Evolutionary conservation across 192 early-diverging fungal genomes (phyloP).

Genomic region (Coemansia sp.): DNA sequence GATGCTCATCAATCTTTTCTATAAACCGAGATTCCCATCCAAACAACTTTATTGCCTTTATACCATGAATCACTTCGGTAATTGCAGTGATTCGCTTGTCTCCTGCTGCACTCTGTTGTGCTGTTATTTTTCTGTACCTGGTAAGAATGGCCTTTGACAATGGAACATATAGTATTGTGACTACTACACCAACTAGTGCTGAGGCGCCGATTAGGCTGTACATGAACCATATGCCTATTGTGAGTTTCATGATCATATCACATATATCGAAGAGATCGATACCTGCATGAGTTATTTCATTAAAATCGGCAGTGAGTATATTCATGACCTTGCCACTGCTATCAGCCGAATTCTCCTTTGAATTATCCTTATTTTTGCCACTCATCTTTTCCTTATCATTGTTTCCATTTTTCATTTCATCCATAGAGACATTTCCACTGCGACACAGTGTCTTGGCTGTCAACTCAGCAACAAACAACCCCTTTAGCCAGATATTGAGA

Average conservation of each 20-base stretch:
- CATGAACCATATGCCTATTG: slow-evolving; percentile 67
- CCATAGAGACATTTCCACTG: slow-evolving; percentile 55
- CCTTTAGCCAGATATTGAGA: slow-evolving; percentile 61
- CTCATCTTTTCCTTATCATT: slow-evolving; percentile 10
- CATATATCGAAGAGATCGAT: slow-evolving; percentile 63
- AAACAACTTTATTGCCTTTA: slow-evolving; percentile 89
- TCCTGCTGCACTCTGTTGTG: slow-evolving; percentile 56
- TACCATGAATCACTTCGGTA: slow-evolving; percentile 84
- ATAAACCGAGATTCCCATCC: slow-evolving; percentile 80
- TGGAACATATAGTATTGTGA: slow-evolving; percentile 64
- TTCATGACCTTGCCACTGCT: slow-evolving; percentile 70
- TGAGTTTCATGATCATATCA: slow-evolving; percentile 60
- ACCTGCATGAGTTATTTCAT: slow-evolving; percentile 58
- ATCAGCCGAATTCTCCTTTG: slow-evolving; percentile 29
- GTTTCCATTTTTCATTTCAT: too few relatives aligned
- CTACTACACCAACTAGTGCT: slow-evolving; percentile 69
- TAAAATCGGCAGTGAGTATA: slow-evolving; percentile 68
- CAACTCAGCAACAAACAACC: slow-evolving; percentile 64
- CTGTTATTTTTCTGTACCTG: slow-evolving; percentile 57
- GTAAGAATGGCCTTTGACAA: slow-evolving; percentile 55
- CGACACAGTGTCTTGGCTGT: slow-evolving; percentile 64
- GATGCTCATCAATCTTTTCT: slow-evolving; percentile 60
- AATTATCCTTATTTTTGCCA: slow-evolving; percentile 12
- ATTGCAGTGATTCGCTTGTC: slow-evolving; percentile 76
- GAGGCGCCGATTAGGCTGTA: slow-evolving; percentile 76